Conservation (phyloP, 805 yeast genomes). For the Kodamaea laetipori region DNA sequence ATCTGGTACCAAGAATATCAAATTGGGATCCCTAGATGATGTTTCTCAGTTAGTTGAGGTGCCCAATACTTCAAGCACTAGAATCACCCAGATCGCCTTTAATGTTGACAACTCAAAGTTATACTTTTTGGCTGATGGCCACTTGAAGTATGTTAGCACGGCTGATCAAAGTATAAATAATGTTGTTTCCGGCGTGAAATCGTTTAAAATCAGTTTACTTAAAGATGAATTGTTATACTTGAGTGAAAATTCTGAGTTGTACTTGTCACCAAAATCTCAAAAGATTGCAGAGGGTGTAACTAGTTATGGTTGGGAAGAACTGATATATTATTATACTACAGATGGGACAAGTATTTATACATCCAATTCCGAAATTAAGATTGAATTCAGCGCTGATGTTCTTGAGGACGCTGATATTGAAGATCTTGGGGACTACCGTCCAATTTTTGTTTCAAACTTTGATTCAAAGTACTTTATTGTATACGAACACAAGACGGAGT, state of each 20-base stretch:
- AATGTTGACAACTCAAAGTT: conserved; percentile 31
- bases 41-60: conserved; percentile 3
- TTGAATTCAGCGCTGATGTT: conserved; percentile 1
- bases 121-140: conserved; percentile 25
- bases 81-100: conserved; percentile 33
- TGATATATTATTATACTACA: conserved; percentile 3
- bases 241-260: not conserved
- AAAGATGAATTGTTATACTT: conserved; percentile 3
- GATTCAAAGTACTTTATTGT: conserved; percentile 18
- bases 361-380: not conserved
- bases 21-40: conserved; percentile 32
- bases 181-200: conserved; percentile 1
- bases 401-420: conserved; percentile 14
- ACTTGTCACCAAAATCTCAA: too few relatives aligned
- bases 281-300: conserved; percentile 3
- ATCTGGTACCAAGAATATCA: conserved; percentile 35
- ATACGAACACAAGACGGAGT: conserved; percentile 28
- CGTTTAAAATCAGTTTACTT: conserved; percentile 2
- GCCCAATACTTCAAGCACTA: conserved; percentile 12
- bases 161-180: conserved; percentile 6
- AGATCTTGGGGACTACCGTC: conserved; percentile 14
- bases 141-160: conserved; percentile 8
- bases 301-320: conserved; percentile 1
- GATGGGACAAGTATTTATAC: conserved; percentile 3
- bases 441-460: conserved; percentile 6